These are phyloP conservation scores for Cryptococcus wingfieldii DNA, from an alignment of 1,284 basidiomycete genomes.

Conservation along the genomic window DNA sequence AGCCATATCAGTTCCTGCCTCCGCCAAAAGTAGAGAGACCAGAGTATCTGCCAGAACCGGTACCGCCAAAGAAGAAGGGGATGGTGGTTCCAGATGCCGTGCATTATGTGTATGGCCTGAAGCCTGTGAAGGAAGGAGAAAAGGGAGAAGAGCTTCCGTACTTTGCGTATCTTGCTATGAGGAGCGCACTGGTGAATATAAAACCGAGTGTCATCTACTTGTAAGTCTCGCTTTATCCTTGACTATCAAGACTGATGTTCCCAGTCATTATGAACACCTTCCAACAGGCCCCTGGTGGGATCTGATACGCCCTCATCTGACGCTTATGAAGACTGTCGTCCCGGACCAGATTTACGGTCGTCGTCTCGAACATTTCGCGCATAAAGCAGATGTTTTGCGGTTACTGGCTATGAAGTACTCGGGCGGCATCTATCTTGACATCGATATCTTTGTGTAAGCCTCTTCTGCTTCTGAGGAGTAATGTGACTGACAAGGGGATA, in stretches of 20 bases:
- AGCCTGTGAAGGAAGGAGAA: constrained; percentile 28
- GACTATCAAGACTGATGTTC: neutral
- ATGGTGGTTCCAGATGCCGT: constrained; percentile 46
- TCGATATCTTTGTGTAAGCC: constrained; percentile 50
- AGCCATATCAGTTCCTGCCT: constrained; percentile 21
- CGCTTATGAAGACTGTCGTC: constrained; percentile 37
- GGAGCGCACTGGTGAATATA: constrained; percentile 48
- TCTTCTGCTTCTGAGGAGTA: neutral
- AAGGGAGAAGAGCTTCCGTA: constrained; percentile 46
- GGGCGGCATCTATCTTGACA: constrained; percentile 54
- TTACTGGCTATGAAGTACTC: constrained; percentile 42
- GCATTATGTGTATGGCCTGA: constrained; percentile 49
- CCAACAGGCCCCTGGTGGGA: constrained; percentile 49
- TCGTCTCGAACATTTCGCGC: constrained; percentile 45
- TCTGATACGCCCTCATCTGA: constrained; percentile 40
- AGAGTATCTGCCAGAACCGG: constrained; percentile 28
- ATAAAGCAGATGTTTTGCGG: constrained; percentile 46
- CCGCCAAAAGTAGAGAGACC: constrained; percentile 18
- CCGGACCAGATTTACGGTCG: constrained; percentile 39
- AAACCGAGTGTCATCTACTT: constrained; percentile 48
- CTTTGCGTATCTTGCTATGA: constrained; percentile 50
- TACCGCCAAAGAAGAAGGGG: constrained; percentile 27
- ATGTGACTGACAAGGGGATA: neutral
- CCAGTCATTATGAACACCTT: constrained; percentile 46
- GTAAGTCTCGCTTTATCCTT: constrained; percentile 24